Percentiles rank a stretch among this genome's conserved stretches.
Conservation (phyloP, 176 grass and related monocot species). For the Hordeum marinum region DNA sequence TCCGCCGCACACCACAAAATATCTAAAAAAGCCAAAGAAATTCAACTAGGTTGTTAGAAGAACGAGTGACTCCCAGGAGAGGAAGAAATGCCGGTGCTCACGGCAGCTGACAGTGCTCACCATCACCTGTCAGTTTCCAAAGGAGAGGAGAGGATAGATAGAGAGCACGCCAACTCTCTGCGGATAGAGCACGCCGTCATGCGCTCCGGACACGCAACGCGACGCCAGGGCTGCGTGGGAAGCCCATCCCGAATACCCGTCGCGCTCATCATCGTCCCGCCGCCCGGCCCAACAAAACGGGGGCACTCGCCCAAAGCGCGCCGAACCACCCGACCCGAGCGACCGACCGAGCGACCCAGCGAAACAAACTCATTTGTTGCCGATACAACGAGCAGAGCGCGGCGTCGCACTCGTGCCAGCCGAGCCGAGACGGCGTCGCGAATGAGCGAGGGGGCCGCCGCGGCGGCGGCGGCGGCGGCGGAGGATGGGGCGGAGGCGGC, state of each 20-base stretch:
- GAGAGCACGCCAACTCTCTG: background rate
- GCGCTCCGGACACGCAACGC: background rate
- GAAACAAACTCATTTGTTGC: background rate
- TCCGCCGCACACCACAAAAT: background rate
- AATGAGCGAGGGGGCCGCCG: constrained; percentile 43
- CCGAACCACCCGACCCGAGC: background rate
- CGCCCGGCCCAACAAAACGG: constrained; percentile 11
- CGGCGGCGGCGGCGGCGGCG: constrained; percentile 25
- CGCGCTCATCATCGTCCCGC: background rate
- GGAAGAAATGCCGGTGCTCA: too few relatives aligned
- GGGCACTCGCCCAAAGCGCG: background rate
- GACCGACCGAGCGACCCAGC: background rate
- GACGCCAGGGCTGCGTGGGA: too few relatives aligned
- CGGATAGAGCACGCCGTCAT: background rate
- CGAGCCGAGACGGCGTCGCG: constrained; percentile 2
- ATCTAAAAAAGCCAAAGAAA: too few relatives aligned
- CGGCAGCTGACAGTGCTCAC: background rate
- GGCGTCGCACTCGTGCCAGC: background rate
- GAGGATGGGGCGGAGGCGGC: constrained; percentile 11
- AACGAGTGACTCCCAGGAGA: too few relatives aligned
- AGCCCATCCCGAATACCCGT: background rate
- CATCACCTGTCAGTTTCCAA: background rate
- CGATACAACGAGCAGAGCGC: background rate
- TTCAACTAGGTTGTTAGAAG: too few relatives aligned
- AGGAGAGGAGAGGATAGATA: background rate